Evolutionary conservation across 2,329 filamentous ascomycete species (phyloP), one percentile per base, ranked within the genome.

Genomic region (Microdochium bolleyi): DNA sequence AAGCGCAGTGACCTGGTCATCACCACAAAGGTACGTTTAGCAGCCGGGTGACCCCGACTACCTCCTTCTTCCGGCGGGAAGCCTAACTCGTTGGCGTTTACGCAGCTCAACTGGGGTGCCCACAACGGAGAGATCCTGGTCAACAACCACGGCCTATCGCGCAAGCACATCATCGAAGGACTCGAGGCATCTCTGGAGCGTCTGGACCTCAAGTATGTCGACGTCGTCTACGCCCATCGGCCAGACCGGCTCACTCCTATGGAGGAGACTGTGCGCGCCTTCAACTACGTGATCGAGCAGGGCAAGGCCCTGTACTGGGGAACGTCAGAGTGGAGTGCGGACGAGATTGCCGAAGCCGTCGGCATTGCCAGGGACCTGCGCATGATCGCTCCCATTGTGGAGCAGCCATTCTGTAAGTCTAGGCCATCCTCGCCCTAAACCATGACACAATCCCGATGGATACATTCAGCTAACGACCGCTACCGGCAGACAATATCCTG

Each of bases 271-370:
- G 82, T 86, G 51, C 76, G 73, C 58, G 75, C 66, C 55, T 77
- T 72, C 66, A 75, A 66, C 59, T 71, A 71, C 63, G 67, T 68
- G 56, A 79, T 72, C 58, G 67, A 64, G 60, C 77, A 78, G 62
- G 72, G 82, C 55, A 82, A 82, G 37, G 80, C 80, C 22, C 82
- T 83, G 67, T 84, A 84, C 70, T 84, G 80, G 79, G 80, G 82
- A 48, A 85, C 82, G 0, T 78, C 73, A 0, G 80, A 84, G 63
- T 85, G 81, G 81, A 73, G 67, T 48, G 79, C 81, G 7, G 66
- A 68, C 27, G 78, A 84, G 67, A 84, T 84, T 64, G 73, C 72
- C 55, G 79, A 84, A 65, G 82, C 82, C 44, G 77, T 73, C 32
- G 66, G 70, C 51, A 73, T 81, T 44, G 77, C 77, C 16, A 73